Base-by-base conservation (phyloP, 768 basidiomycete species). In the Lyophyllum semitale region DNA sequence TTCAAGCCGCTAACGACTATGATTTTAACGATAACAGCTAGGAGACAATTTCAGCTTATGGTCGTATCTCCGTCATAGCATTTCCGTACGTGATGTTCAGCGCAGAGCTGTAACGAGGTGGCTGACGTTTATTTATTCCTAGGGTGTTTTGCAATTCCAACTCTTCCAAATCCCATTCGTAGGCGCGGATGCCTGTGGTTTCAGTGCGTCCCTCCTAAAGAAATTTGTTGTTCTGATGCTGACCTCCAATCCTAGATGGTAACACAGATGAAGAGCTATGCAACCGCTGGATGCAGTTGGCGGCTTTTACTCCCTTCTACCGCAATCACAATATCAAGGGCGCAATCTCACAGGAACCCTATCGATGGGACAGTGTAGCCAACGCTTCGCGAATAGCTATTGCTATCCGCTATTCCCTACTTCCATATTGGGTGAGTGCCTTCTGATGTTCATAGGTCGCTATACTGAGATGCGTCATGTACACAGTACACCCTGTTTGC, bases 241-340 rank as follows among this genome's bases (percentile, higher is more conserved):
- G 43, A 20, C 33, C 35, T 51, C 46, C 46, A 20, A 37, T 35
- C 54, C 40, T 55, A 76, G 73, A 75, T 57, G 82, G 74, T 2
- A 91, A 92, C 66, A 85, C 86, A 8, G 82, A 90, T 60, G 91
- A 93, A 68, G 89, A 92, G 66, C 77, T 93, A 9, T 89, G 89
- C 70, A 86, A 85, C 58, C 81, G 91, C 17, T 93, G 91, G 91
- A 91, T 90, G 89, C 85, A 88, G 66, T 78, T 92, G n/a, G 78
- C 87, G 3, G 91, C 90, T 1, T 93, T 93, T 67, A 80, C 80
- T 25, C 91, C 91, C 5, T 93, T 93, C 76, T 91, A 84, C 68
- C 77, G 91, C 48, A 93, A 93, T 67, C 91, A 93, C 67, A 89
- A 89, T 58, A 69, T 76, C 29, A 74, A 73, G 50, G 83, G 82